Evolutionary conservation across 1,284 basidiomycete genomes (phyloP).

Genomic region (Malassezia cuniculi): DNA sequence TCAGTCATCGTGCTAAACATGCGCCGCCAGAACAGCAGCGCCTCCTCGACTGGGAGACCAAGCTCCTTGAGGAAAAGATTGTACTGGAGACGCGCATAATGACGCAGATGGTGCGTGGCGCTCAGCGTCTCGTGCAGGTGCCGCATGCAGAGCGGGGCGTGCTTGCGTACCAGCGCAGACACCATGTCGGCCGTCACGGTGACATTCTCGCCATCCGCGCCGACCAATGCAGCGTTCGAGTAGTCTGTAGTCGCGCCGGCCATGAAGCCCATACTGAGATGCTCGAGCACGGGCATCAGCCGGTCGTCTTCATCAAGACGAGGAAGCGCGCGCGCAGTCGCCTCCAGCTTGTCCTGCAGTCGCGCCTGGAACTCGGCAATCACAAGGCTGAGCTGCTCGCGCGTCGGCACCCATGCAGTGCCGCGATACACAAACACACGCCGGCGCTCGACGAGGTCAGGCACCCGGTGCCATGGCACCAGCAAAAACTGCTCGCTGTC

Average conservation of each 20-base stretch:
- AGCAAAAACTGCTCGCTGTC: slow-evolving; percentile 58
- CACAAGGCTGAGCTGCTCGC: slow-evolving; percentile 73
- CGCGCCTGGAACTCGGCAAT: slow-evolving; percentile 71
- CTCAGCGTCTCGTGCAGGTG: slow-evolving; percentile 69
- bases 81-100: slow-evolving; percentile 81
- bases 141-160: slow-evolving; percentile 94
- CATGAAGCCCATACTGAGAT: slow-evolving; percentile 85
- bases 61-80: slow-evolving; percentile 81
- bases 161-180: slow-evolving; percentile 69
- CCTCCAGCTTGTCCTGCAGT: slow-evolving; percentile 69
- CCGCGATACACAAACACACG: slow-evolving; percentile 67
- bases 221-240: slow-evolving; percentile 47
- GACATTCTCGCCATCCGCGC: slow-evolving; percentile 48
- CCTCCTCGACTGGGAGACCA: slow-evolving; percentile 87
- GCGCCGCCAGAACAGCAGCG: slow-evolving; percentile 81
- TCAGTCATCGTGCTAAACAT: slow-evolving; percentile 64
- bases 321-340: slow-evolving; percentile 77
- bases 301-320: slow-evolving; percentile 92
- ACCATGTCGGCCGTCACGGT: slow-evolving; percentile 85
- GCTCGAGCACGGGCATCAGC: slow-evolving; percentile 75
- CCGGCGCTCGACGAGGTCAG: slow-evolving; percentile 77
- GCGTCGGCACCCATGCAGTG: slow-evolving; percentile 75
- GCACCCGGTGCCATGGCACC: slow-evolving; percentile 75
- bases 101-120: slow-evolving; percentile 74
- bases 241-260: slow-evolving; percentile 78